These are phyloP conservation scores for Globisporangium apiculatum DNA, from an alignment of 352 stramenopile genomes.

Conservation along the genomic window DNA sequence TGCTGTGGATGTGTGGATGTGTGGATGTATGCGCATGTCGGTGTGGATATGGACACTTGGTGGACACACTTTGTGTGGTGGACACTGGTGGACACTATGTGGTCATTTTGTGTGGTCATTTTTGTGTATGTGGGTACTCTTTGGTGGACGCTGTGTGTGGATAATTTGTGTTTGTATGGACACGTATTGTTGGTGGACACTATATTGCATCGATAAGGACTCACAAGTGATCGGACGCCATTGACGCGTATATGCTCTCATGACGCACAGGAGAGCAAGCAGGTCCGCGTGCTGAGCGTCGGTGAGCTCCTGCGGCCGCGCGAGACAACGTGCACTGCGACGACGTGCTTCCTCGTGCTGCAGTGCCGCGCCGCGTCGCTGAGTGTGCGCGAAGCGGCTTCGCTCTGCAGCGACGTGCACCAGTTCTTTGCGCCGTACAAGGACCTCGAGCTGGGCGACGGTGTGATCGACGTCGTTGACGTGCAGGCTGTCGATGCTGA, in stretches of 20 bases:
- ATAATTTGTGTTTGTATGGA: too few relatives aligned
- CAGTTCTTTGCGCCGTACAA: constrained; percentile 75
- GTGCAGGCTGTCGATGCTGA: neutral
- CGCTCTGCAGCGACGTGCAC: constrained; percentile 36
- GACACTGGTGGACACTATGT: too few relatives aligned
- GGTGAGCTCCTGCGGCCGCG: constrained; percentile 24
- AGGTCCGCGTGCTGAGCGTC: constrained; percentile 21
- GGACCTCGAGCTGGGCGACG: constrained; percentile 33
- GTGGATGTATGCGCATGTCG: too few relatives aligned
- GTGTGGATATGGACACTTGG: too few relatives aligned
- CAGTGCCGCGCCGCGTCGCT: constrained; percentile 17
- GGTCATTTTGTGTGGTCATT: too few relatives aligned
- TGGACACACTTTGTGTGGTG: too few relatives aligned
- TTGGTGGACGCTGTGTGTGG: too few relatives aligned
- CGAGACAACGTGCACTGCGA: constrained; percentile 28
- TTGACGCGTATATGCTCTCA: too few relatives aligned
- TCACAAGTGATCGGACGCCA: too few relatives aligned
- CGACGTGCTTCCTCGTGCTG: constrained; percentile 52
- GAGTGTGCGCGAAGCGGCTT: constrained; percentile 1
- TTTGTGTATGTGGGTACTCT: too few relatives aligned
- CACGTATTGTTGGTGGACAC: too few relatives aligned
- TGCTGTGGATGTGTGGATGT: neutral
- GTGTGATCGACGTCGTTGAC: constrained; percentile 18
- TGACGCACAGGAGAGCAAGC: constrained; percentile 27
- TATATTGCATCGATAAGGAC: too few relatives aligned